A percentile compares a stretch with the other conserved stretches of the same genome.
Conservation (phyloP, 2,329 filamentous ascomycete genomes). For the Rhytidhysteron rufulum region DNA sequence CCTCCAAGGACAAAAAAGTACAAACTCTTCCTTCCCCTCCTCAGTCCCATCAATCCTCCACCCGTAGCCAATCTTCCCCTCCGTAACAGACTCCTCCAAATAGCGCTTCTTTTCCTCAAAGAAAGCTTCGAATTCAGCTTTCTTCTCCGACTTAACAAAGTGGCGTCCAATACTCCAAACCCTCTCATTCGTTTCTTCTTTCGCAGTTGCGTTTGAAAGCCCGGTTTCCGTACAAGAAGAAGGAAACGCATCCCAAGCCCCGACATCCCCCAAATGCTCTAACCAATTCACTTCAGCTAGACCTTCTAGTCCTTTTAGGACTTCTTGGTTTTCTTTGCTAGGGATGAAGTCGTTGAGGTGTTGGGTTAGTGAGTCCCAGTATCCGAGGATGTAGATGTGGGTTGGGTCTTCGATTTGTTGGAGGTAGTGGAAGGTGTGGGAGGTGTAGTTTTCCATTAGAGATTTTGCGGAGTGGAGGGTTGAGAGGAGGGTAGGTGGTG, state of each 20-base stretch:
- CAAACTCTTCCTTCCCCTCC: slow-evolving; percentile 37
- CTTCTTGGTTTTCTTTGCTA: slow-evolving; percentile 37
- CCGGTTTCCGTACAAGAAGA: slow-evolving; percentile 24
- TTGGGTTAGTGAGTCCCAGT: slow-evolving; percentile 41
- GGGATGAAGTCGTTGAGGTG: slow-evolving; percentile 44
- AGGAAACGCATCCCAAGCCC: slow-evolving; percentile 29
- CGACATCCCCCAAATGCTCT: slow-evolving; percentile 43
- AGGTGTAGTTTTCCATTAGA: slow-evolving; percentile 36
- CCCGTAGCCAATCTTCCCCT: slow-evolving; percentile 29
- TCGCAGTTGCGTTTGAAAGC: slow-evolving; percentile 10
- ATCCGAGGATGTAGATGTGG: slow-evolving; percentile 42
- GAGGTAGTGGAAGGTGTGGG: slow-evolving; percentile 35
- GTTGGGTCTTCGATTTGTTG: slow-evolving; percentile 44
- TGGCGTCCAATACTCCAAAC: slow-evolving; percentile 32
- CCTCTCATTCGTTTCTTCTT: slow-evolving; percentile 1
- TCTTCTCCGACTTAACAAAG: slow-evolving; percentile 24
- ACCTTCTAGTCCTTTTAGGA: slow-evolving; percentile 34
- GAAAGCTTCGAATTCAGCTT: slow-evolving; percentile 18
- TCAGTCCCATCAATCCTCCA: slow-evolving; percentile 38
- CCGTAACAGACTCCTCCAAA: slow-evolving; percentile 23
- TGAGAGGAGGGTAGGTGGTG: slow-evolving; percentile 18
- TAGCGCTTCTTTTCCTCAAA: slow-evolving; percentile 22
- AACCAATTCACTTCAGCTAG: slow-evolving; percentile 41
- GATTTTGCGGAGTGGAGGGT: slow-evolving; percentile 35
- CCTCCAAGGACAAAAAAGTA: slow-evolving; percentile 40